Evolutionary conservation across 2,329 filamentous ascomycete species (phyloP).

Genomic region (Verticillium nubilum): DNA sequence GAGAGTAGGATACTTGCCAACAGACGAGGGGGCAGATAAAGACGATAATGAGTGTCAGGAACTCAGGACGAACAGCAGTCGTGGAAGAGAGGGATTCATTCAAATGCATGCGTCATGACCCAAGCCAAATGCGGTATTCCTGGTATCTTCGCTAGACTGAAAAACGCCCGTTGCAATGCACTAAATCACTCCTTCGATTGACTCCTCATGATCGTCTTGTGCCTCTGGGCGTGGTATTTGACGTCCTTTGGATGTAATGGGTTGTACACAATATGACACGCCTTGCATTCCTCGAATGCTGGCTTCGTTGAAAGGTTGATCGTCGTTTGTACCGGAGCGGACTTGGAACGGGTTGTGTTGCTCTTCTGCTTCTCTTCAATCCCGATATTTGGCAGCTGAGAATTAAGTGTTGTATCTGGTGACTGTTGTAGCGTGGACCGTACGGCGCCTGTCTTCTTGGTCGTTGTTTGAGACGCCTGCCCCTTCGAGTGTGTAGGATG

Average conservation of each 20-base stretch:
- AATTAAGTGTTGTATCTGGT: background rate
- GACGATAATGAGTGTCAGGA: background rate
- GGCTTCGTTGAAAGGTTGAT: conserved; percentile 36
- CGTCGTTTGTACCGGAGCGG: conserved; percentile 31
- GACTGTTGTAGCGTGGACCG: background rate
- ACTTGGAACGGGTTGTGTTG: conserved; percentile 11
- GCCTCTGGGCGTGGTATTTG: conserved; percentile 33
- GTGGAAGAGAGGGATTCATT: background rate
- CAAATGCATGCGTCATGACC: background rate
- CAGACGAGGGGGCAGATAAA: too few species aligned
- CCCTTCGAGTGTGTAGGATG: background rate
- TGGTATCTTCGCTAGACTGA: background rate
- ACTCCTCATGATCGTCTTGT: conserved; percentile 21
- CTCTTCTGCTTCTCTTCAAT: background rate
- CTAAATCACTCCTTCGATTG: background rate
- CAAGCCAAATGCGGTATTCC: background rate
- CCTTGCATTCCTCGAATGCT: conserved; percentile 35
- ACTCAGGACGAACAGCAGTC: background rate
- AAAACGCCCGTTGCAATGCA: background rate
- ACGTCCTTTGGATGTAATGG: conserved; percentile 37
- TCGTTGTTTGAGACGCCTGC: background rate
- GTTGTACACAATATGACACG: conserved; percentile 38
- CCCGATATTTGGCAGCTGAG: background rate
- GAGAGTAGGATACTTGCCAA: background rate
- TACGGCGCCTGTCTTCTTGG: background rate